phyloP scores from a whole-genome alignment of 1,139 yeast species.

The Blastobotrys persicus region DNA sequence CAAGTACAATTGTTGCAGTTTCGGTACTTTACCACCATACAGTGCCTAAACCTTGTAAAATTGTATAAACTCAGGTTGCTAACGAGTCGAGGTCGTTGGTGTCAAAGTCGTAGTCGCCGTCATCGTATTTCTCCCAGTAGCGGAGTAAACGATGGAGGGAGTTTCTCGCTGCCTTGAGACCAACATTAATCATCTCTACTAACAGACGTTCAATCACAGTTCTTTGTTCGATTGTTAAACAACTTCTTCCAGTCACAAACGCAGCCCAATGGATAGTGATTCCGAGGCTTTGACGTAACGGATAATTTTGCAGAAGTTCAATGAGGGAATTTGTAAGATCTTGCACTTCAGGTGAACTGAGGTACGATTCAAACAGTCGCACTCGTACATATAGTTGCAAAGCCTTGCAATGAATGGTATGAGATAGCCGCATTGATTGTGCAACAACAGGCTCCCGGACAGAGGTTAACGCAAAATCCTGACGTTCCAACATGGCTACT shows the following conservation, averaged over 20 bases:
- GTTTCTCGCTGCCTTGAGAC: slow-evolving; percentile 24
- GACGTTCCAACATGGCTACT: slow-evolving; percentile 15
- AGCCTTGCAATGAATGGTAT: slow-evolving; percentile 19
- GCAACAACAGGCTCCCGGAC: slow-evolving; percentile 13
- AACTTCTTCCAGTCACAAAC: slow-evolving; percentile 23
- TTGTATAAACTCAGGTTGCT: slow-evolving; percentile 15
- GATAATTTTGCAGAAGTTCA: slow-evolving; percentile 17
- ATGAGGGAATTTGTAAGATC: slow-evolving; percentile 10
- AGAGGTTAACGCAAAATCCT: slow-evolving; percentile 12
- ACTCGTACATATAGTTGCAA: slow-evolving; percentile 13
- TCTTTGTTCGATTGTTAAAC: slow-evolving; percentile 25
- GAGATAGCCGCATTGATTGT: slow-evolving; percentile 19
- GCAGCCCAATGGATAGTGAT: slow-evolving; percentile 24
- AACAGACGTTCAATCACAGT: slow-evolving; percentile 20
- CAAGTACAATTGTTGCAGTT: no score
- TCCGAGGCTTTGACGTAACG: slow-evolving; percentile 24
- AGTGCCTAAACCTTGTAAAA: no score
- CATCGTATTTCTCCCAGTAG: slow-evolving; percentile 23
- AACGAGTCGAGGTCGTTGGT: slow-evolving; percentile 21
- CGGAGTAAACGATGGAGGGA: slow-evolving; percentile 22
- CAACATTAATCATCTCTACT: slow-evolving; percentile 19
- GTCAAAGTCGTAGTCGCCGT: slow-evolving; percentile 16
- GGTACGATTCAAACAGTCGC: slow-evolving; percentile 10
- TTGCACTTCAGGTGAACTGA: slow-evolving; percentile 12
- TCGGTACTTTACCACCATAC: no score